phyloP scores from a whole-genome alignment of 768 basidiomycete genomes.

The Nidula microcarpa region DNA sequence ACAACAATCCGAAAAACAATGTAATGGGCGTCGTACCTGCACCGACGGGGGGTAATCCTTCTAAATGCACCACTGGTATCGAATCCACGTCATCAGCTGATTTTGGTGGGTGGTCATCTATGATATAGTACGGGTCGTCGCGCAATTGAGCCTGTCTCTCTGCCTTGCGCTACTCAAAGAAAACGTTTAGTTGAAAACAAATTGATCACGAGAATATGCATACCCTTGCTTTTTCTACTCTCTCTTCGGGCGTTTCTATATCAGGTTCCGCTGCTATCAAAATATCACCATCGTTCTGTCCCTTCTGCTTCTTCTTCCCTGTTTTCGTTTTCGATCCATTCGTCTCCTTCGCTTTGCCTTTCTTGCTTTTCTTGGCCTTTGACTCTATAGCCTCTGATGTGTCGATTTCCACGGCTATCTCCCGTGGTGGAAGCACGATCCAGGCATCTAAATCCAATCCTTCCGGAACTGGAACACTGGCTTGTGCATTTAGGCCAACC shows the following conservation, averaged over 20 bases:
- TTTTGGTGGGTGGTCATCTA: slow-evolving; percentile 52
- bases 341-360: slow-evolving; percentile 31
- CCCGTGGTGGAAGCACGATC: slow-evolving; percentile 67
- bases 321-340: slow-evolving; percentile 24
- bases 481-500: slow-evolving; percentile 78
- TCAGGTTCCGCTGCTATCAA: slow-evolving; percentile 34
- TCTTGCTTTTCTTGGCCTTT: slow-evolving; percentile 54
- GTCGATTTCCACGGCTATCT: slow-evolving; percentile 28
- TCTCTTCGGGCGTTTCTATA: slow-evolving; percentile 56
- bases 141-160: slow-evolving; percentile 73
- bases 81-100: slow-evolving; percentile 70
- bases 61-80: slow-evolving; percentile 86
- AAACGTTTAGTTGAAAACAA: slow-evolving; percentile 7
- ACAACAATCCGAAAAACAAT: neutral
- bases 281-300: slow-evolving; percentile 18
- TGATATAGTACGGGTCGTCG: slow-evolving; percentile 91
- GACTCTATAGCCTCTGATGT: slow-evolving; percentile 39
- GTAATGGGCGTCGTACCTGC: slow-evolving; percentile 15
- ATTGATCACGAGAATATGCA: neutral
- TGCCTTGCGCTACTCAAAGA: slow-evolving; percentile 54
- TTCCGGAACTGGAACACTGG: slow-evolving; percentile 75
- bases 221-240: slow-evolving; percentile 61
- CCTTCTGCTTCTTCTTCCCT: slow-evolving; percentile 28
- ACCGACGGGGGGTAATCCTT: slow-evolving; percentile 59
- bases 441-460: slow-evolving; percentile 84